Evolutionary conservation across 1,284 basidiomycete species (phyloP), one percentile per base, ranked within the genome.

Genomic region (Sanghuangporus weigelae): DNA sequence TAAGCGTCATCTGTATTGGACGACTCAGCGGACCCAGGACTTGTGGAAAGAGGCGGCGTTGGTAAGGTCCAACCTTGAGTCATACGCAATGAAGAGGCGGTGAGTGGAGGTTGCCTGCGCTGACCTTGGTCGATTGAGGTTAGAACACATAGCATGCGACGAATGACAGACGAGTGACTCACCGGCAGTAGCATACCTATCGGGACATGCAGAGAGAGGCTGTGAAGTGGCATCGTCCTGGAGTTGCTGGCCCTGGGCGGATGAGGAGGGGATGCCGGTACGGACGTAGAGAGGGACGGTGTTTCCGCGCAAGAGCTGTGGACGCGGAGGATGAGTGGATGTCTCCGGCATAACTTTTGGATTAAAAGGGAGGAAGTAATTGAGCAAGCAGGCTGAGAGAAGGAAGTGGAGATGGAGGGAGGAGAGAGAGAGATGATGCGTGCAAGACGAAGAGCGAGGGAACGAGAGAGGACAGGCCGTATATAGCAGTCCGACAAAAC

Each of bases 11-110:
- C 63, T 35, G 46, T 38, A 39, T 59, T 26, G 16, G 39, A 57
- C 39, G 63, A 65, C 56, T 66, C 64, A 31, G 64, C 61, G 7
- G 64, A 66, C 35, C 49, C 60, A 8, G 64, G 64, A 42, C 61
- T 63, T 1, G 57, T 63, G 31, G 64, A 63, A 26, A 63, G 61
- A 19, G 64, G 64, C 19, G 64, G 64, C 7, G 64, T 65, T 10
- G 64, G 60, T 19, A 63, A 10, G 26, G 39, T 50, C 63, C 63
- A 64, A 19, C 42, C 21, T 19, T 60, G 62, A 26, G 51, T 31
- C 16, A 42, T 46, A 53, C 60, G 60, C 46, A 54, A 26, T 38
- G 44, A 57, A 12, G 62, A 59, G 19, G 57, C 58, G 16, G 57
- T 36, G 46, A 26, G 21, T 36, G 53, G 16, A 38, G 6, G 23